Evolutionary conservation across 495 filamentous ascomycete species (phyloP).

Genomic region (Daldinia loculata): DNA sequence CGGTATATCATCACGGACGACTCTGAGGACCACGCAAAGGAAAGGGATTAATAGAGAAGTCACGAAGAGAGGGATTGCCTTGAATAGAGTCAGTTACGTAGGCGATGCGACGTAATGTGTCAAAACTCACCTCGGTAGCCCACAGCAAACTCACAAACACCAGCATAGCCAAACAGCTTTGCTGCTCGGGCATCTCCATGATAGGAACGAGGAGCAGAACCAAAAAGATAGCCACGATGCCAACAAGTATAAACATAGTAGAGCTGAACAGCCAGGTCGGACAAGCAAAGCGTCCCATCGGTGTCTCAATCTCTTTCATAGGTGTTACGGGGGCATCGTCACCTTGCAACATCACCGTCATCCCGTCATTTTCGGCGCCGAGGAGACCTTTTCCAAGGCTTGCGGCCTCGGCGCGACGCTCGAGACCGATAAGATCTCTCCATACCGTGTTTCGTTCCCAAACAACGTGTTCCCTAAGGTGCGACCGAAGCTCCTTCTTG

Average conservation of each 20-base stretch:
- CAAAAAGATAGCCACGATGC: slow-evolving; percentile 75
- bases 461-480: slow-evolving; percentile 95
- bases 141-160: slow-evolving; percentile 93
- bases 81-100: slow-evolving; percentile 34
- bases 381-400: slow-evolving; percentile 88
- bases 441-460: slow-evolving; percentile 99
- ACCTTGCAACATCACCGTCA: slow-evolving; percentile 78
- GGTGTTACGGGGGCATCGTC: slow-evolving; percentile 66
- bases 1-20: slow-evolving; percentile 79
- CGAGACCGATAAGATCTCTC: slow-evolving; percentile 98
- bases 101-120: background rate
- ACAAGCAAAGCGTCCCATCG: slow-evolving; percentile 76
- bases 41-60: slow-evolving; percentile 95
- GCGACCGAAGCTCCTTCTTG: slow-evolving; percentile 83
- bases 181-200: slow-evolving; percentile 85
- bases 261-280: slow-evolving; percentile 85
- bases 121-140: slow-evolving; percentile 83
- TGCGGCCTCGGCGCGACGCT: slow-evolving; percentile 93
- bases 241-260: slow-evolving; percentile 78
- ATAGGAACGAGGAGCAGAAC: slow-evolving; percentile 76
- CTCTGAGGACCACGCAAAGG: slow-evolving; percentile 83
- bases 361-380: slow-evolving; percentile 74
- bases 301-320: slow-evolving; percentile 78
- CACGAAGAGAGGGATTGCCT: slow-evolving; percentile 97
- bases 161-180: slow-evolving; percentile 94